Evolutionary conservation across 2,329 filamentous ascomycete genomes (phyloP).

Genomic region (Trichophyton mentagrophytes): DNA sequence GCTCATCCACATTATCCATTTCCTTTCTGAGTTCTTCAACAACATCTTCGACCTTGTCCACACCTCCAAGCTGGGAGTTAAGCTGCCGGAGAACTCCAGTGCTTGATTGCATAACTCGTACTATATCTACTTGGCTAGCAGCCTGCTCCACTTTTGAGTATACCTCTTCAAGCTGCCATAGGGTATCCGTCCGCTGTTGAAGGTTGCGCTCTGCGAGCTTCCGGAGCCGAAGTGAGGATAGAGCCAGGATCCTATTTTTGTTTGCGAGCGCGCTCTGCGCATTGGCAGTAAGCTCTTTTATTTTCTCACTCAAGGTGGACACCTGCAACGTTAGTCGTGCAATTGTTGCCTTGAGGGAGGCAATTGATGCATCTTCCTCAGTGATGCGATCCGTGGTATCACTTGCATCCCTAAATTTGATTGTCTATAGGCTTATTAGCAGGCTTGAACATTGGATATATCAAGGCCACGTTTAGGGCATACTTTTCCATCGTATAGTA

Average conservation of each 20-base stretch:
- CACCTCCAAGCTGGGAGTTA: constrained; percentile 65
- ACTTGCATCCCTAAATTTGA: constrained; percentile 56
- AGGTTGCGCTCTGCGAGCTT: constrained; percentile 68
- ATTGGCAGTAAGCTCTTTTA: constrained; percentile 37
- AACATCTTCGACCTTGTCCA: constrained; percentile 60
- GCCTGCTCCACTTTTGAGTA: constrained; percentile 77
- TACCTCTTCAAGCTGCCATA: constrained; percentile 71
- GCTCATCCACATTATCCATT: constrained; percentile 71
- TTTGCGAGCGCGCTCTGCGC: constrained; percentile 58
- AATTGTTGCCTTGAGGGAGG: constrained; percentile 63
- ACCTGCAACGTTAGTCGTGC: constrained; percentile 54
- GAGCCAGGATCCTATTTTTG: constrained; percentile 62
- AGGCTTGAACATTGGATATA: constrained; percentile 3
- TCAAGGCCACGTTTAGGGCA: constrained; percentile 8
- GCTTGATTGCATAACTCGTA: constrained; percentile 70
- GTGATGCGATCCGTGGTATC: constrained; percentile 47
- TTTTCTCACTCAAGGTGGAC: constrained; percentile 46
- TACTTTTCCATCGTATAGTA: constrained; percentile 38
- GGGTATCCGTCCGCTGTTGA: constrained; percentile 55
- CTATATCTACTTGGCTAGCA: constrained; percentile 67
- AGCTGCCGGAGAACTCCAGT: constrained; percentile 58
- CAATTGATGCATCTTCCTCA: constrained; percentile 67
- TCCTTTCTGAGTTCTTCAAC: constrained; percentile 65
- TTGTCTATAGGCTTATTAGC: constrained; percentile 40
- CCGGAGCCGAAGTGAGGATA: constrained; percentile 67